Evolutionary conservation across 164 flowering plant species (phyloP), one percentile per base, ranked within the genome.

Genomic region (Nymphaea thermarum): DNA sequence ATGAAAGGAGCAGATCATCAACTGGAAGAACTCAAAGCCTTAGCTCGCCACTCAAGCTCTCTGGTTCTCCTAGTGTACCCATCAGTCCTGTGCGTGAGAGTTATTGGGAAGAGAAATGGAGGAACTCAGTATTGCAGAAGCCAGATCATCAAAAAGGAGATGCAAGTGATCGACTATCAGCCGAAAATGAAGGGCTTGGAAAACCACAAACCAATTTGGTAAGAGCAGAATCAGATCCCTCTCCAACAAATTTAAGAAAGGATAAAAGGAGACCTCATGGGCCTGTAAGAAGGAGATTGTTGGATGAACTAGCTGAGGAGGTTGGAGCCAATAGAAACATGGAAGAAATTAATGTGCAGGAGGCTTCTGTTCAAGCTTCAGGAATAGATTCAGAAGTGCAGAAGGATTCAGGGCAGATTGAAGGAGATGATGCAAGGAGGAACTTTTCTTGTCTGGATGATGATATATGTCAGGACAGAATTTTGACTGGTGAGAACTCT

Each of bases 71-170:
- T 64, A 82, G 89, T 65, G 87, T 89, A 61, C 88, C 93, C 4
- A 65, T 82, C 43, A 78, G 47, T 71, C 43, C 71, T 70, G 77
- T 87, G 43, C 93, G 93, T 47, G 93, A 85, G 43, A 94, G 95
- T 77, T 91, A 94, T 61, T 94, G 98, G 98, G 98, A 94, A 77
- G 93, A 88, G 72, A 85, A 87, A 73, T 94, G 97, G 98, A 83
- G 93, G 64, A 62, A 0, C 18, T 62, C 64, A 77, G 90, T 79
- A 71, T 41, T 85, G 68, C 91, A 88, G 72, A 81, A 86, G 70
- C 86, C 81, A 67, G 91, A 90, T 71, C 62, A 63, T 25, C 79
- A 68, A 67, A 77, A 84, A 62, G 76, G 64, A 74, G 73, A 70
- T 67, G 66, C 18, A 12, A 71, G 57, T 3, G 76, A 84, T 63